Evolutionary conservation across 2,329 filamentous ascomycete species (phyloP).

Genomic region (Trichoderma atroviride): DNA sequence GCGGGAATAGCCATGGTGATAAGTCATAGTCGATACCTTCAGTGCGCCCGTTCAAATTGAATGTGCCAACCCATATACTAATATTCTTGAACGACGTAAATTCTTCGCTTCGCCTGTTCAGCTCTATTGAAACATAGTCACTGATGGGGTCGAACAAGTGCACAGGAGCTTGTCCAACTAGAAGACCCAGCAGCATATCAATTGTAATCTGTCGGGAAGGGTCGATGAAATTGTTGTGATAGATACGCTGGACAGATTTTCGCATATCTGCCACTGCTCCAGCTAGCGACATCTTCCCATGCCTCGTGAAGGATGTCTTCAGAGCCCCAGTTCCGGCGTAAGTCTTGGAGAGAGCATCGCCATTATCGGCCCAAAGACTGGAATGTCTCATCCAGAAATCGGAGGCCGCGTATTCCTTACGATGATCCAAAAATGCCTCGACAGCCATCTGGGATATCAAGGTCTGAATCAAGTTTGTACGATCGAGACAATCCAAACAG

Average conservation of each 20-base stretch:
- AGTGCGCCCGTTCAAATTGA: conserved; percentile 91
- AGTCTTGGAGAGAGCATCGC: conserved; percentile 89
- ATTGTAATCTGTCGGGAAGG: conserved; percentile 93
- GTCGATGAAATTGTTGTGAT: conserved; percentile 97
- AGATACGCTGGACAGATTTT: conserved; percentile 90
- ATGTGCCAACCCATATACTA: conserved; percentile 83
- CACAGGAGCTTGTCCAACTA: conserved; percentile 82
- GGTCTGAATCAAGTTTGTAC: conserved; percentile 94
- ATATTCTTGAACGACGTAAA: conserved; percentile 76
- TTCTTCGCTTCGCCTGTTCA: conserved; percentile 67
- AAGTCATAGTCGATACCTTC: conserved; percentile 78
- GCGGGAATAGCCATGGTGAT: conserved; percentile 80
- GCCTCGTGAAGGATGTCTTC: conserved; percentile 91
- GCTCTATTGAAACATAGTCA: conserved; percentile 80
- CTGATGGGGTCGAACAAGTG: conserved; percentile 93
- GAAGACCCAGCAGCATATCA: conserved; percentile 82
- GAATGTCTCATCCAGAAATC: conserved; percentile 95
- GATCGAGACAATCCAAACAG: conserved; percentile 92
- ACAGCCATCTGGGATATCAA: conserved; percentile 93
- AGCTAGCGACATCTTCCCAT: conserved; percentile 93
- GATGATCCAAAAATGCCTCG: conserved; percentile 78
- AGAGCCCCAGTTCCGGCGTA: conserved; percentile 95
- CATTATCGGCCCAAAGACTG: conserved; percentile 95
- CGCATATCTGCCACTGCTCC: conserved; percentile 93
- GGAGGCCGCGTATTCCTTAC: conserved; percentile 66